Percentiles rank a stretch among this genome's conserved stretches.
Conservation (phyloP, 352 stramenopile species). For the Pythium aquatile region DNA sequence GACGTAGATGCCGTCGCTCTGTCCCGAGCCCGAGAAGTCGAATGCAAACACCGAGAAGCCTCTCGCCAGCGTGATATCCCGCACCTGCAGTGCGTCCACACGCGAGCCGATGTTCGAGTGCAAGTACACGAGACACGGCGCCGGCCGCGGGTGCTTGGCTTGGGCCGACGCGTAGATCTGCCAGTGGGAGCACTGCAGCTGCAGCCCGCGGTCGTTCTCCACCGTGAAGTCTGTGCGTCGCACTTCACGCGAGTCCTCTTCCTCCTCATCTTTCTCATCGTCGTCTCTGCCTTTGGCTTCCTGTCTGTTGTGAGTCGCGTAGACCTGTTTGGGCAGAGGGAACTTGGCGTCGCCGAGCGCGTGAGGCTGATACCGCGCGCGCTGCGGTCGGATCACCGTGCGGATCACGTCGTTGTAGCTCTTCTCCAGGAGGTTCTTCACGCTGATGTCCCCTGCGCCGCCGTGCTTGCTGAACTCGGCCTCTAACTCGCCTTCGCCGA, state of each 20-base stretch:
- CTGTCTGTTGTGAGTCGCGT: conserved; percentile 5
- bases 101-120: conserved; percentile 84
- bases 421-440: conserved; percentile 72
- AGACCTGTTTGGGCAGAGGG: conserved; percentile 27
- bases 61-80: conserved; percentile 53
- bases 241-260: conserved; percentile 26
- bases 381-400: conserved; percentile 70
- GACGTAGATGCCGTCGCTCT: conserved; percentile 81
- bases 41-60: conserved; percentile 82
- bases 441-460: conserved; percentile 60
- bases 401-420: conserved; percentile 77
- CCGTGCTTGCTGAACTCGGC: conserved; percentile 62
- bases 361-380: conserved; percentile 47
- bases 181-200: conserved; percentile 74
- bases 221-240: conserved; percentile 60
- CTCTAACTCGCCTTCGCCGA: conserved; percentile 76
- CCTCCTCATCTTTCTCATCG: conserved; percentile 9
- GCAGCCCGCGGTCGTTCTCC: conserved; percentile 66
- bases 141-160: conserved; percentile 20
- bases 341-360: conserved; percentile 57
- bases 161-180: conserved; percentile 42
- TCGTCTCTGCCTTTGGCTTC: conserved; percentile 14
- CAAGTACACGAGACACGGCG: conserved; percentile 74
- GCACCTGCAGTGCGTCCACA: conserved; percentile 63
- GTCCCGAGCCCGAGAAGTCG: conserved; percentile 76